Base-by-base conservation (phyloP, 75 land plant genomes). In the Picea sitchensis region DNA sequence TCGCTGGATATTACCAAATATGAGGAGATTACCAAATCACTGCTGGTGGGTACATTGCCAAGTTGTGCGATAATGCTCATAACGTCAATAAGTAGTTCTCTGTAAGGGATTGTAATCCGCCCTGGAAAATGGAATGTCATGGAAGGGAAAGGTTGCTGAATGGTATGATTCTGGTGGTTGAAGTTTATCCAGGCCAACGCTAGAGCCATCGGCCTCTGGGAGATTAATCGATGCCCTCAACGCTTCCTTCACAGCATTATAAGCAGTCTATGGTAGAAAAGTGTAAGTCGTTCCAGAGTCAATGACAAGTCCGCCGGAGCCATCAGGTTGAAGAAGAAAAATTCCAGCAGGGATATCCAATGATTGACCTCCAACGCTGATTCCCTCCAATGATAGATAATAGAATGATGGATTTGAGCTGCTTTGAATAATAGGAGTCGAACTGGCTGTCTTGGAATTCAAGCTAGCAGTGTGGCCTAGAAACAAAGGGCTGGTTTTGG, bases 281-380 rank as follows among this genome's bases (percentile, higher is more conserved):
- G 92, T 92, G 69, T 90, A 89, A 9, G 95, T 85, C 4, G 95
- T 92, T 1, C 95, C 95, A 3, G 92, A 85, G 82, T 92, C 95
- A 79, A 92, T 81, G 30, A 92, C 85, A 5, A 87, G 83, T 8
- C 95, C 95, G 0, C 91, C 91, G 54, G 77, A 64, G 17, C 95
- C 95, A 13, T 61, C 3, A 18, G 80, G 82, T 4, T 75, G 63
- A 36, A 88, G 14, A 30, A 21, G 59, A 76, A 92, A 90, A 21
- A 61, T 26, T n/a, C 78, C 54, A n/a, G 84, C 84, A 14, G 85
- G 78, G n/a, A 96, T 84, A 60, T 87, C 63, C 18, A 96, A 85
- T 72, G 79, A 86, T 36, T 15, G 58, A 17, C 90, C 88, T 0
- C 88, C 92, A 9, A 96, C 94, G 36, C 89, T 89, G n/a, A 96